Evolutionary conservation across 2,329 filamentous ascomycete species (phyloP).

Genomic region (Dactylellina sp.): DNA sequence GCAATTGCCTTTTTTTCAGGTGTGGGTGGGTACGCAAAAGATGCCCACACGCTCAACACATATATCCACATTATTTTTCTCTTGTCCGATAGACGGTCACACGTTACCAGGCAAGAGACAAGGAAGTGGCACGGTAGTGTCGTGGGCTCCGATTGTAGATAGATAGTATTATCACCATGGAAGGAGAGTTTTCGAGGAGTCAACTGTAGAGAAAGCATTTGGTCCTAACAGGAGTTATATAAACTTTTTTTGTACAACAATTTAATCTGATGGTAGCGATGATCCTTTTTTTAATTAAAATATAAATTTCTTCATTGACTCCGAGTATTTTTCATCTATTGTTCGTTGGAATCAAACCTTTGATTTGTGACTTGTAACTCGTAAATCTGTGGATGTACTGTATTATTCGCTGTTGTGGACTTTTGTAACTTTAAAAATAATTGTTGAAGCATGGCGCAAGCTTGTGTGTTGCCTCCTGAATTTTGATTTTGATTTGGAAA

Average conservation of each 20-base stretch:
- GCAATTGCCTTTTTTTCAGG: too few relatives aligned
- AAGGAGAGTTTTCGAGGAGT: conserved; percentile 1
- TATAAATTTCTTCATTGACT: conserved; percentile 40
- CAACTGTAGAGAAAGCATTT: background rate
- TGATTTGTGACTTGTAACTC: too few relatives aligned
- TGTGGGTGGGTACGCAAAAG: background rate
- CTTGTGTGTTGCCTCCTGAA: too few relatives aligned
- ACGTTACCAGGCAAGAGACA: background rate
- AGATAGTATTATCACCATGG: background rate
- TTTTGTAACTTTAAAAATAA: too few relatives aligned
- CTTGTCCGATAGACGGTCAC: background rate
- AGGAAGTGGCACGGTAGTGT: conserved; percentile 1
- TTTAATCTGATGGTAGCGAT: conserved; percentile 51
- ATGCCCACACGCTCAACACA: background rate
- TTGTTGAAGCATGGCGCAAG: too few relatives aligned
- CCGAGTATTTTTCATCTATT: conserved; percentile 5
- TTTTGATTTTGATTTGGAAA: too few relatives aligned
- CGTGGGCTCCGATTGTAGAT: conserved; percentile 36
- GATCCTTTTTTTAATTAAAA: conserved; percentile 41
- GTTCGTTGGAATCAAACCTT: background rate
- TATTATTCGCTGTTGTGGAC: too few relatives aligned
- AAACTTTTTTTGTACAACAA: conserved; percentile 47
- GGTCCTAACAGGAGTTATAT: conserved; percentile 20
- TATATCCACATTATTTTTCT: background rate
- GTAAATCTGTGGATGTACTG: too few relatives aligned